phyloP scores from a whole-genome alignment of 169 alveolate genomes.

The Besnoitia besnoiti region DNA sequence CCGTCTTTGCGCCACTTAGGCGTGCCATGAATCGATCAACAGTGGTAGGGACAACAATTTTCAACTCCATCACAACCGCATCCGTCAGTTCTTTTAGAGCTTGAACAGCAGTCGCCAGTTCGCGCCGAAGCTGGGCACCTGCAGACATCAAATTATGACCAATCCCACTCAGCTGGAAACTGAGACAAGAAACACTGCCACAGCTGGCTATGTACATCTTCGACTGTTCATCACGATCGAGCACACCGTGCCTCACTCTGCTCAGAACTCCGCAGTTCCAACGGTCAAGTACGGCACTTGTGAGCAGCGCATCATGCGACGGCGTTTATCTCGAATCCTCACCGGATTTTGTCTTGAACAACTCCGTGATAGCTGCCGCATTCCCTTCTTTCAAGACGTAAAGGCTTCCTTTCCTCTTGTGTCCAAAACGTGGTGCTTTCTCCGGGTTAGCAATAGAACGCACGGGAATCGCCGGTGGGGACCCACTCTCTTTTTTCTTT shows the following conservation, averaged over 20 bases:
- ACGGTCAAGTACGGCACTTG: too few relatives aligned
- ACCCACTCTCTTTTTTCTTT: neutral
- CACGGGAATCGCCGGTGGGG: neutral
- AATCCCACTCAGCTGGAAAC: neutral
- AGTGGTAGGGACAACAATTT: neutral
- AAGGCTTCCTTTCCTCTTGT: conserved; percentile 18
- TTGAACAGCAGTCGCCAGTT: neutral
- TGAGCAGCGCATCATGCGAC: too few relatives aligned
- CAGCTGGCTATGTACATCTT: neutral
- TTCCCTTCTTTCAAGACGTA: conserved; percentile 4
- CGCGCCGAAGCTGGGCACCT: neutral
- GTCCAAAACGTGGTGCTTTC: neutral
- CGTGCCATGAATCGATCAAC: neutral
- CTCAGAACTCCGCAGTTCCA: too few relatives aligned
- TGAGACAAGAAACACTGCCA: neutral
- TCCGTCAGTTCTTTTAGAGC: neutral
- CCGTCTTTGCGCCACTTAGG: neutral
- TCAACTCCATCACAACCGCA: conserved; percentile 17
- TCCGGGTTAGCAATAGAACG: neutral
- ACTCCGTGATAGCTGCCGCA: neutral
- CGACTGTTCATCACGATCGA: too few relatives aligned
- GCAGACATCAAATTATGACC: neutral
- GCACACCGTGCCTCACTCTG: too few relatives aligned
- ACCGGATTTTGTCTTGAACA: neutral
- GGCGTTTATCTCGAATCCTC: neutral